Conservation (phyloP, 108 stramenopile genomes). For the Skeletonema marinoi region DNA sequence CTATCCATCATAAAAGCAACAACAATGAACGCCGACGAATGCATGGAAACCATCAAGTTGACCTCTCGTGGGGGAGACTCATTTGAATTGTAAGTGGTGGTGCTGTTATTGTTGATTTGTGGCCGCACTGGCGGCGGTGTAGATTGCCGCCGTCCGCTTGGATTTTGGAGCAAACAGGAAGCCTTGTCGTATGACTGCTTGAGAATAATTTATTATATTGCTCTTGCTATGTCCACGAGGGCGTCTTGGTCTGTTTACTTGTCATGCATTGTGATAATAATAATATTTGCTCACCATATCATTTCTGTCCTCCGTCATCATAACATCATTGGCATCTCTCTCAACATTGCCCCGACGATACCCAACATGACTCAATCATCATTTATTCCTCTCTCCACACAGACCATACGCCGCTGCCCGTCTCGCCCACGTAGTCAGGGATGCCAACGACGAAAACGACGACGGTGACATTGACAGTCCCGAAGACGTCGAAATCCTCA, state of each 20-base stretch:
- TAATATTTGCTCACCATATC: not conserved
- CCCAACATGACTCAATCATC: not conserved
- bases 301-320: not conserved
- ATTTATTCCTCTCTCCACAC: not conserved
- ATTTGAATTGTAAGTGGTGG: constrained; percentile 22
- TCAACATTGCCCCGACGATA: not conserved
- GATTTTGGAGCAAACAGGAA: not conserved
- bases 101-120: not conserved
- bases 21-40: not conserved
- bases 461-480: constrained; percentile 10
- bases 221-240: not conserved
- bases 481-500: constrained; percentile 52
- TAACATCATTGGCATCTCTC: not conserved
- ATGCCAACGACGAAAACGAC: constrained; percentile 28
- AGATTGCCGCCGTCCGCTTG: not conserved
- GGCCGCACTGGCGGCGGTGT: too few species aligned
- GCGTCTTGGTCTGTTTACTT: not conserved
- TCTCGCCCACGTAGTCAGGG: constrained; percentile 41
- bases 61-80: constrained; percentile 13
- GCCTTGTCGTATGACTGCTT: not conserved
- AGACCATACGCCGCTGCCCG: constrained; percentile 34
- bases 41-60: constrained; percentile 21
- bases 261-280: not conserved
- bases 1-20: not conserved
- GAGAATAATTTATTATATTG: not conserved